Percentiles rank a stretch among this genome's conserved stretches.
Evolutionary conservation across 805 yeast genomes (phyloP).

Genomic region (Tetrapisispora arboricola): DNA sequence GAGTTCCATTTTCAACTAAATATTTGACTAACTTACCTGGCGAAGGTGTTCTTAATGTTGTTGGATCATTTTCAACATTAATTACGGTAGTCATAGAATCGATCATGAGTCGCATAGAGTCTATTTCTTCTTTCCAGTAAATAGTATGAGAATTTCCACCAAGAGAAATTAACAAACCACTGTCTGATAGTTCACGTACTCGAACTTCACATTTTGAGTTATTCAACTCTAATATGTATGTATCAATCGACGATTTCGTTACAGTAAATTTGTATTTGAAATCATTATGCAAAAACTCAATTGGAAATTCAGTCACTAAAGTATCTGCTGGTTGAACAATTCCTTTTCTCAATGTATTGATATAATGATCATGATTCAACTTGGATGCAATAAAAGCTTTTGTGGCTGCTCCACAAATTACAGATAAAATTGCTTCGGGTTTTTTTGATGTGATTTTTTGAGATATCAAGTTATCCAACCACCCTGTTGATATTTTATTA

Average conservation of each 20-base stretch:
- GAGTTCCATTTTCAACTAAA: conserved; percentile 92
- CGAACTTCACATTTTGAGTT: conserved; percentile 86
- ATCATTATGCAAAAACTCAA: conserved; percentile 94
- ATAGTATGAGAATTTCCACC: conserved; percentile 92
- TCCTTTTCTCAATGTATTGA: conserved; percentile 76
- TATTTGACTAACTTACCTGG: conserved; percentile 96
- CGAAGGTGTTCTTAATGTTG: conserved; percentile 95
- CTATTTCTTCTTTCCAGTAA: conserved; percentile 96
- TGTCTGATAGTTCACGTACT: conserved; percentile 83
- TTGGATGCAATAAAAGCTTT: conserved; percentile 78
- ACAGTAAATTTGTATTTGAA: conserved; percentile 89
- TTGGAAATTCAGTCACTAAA: conserved; percentile 78
- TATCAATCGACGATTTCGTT: conserved; percentile 78
- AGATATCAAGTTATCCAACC: conserved; percentile 94
- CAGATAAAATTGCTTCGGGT: conserved; percentile 86
- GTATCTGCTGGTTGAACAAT: conserved; percentile 80
- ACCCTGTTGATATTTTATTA: conserved; percentile 94
- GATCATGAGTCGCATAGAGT: conserved; percentile 88
- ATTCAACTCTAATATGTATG: conserved; percentile 81
- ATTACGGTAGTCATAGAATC: conserved; percentile 90
- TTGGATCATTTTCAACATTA: conserved; percentile 95
- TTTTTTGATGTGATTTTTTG: conserved; percentile 93
- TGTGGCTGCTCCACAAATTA: conserved; percentile 93
- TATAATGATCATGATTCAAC: conserved; percentile 57
- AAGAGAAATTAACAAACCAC: conserved; percentile 78